Base-by-base conservation (phyloP, 2,329 filamentous ascomycete species). In the Cladorrhinum sp. region DNA sequence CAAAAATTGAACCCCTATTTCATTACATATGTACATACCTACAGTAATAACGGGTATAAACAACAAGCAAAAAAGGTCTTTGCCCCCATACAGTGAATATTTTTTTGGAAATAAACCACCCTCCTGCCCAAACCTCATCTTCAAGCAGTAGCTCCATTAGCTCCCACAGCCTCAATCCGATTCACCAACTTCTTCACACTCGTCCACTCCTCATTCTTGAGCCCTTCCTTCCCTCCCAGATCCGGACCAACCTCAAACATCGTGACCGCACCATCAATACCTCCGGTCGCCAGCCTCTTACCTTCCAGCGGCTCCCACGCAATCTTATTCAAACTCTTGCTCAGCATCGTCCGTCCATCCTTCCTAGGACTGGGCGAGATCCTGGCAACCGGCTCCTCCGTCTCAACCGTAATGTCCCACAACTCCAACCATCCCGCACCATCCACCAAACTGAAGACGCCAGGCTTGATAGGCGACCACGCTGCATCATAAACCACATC, bases 401-500 rank as follows among this genome's bases (percentile, higher is more conserved):
- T 92, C 75, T 97, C 93, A 20, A 93, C 84, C 12, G 91, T 94
- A 56, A 99, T 85, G 72, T 99, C 96, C 91, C 95, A 99, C 55
- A 99, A 82, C 76, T 99, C 96, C 18, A 99, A 81, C 75, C 87
- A 90, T 28, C 95, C 96, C 2, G 91, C 91, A 33, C 95, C 95
- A 69, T 99, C 96, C 2, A 98, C 95, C 20, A 96, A 86, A 1
- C 91, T 92, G 75, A 99, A 99, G 8, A 99, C 91, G 39, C 92
- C 93, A 0, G 95, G 95, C 73, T 95, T 94, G 66, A 95, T 85
- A 0, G 95, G 95, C 14, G 92, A 96, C 96, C 96, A 99, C 57
- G 88, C 89, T 2, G 92, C 93, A 73, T 97, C 94, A 76, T 99
- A 99, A 56, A 99, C 93, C 20, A 97, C 88, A 70, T 99, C 96